phyloP scores from a whole-genome alignment of 257 asterid species.

The Fraxinus pennsylvanica region DNA sequence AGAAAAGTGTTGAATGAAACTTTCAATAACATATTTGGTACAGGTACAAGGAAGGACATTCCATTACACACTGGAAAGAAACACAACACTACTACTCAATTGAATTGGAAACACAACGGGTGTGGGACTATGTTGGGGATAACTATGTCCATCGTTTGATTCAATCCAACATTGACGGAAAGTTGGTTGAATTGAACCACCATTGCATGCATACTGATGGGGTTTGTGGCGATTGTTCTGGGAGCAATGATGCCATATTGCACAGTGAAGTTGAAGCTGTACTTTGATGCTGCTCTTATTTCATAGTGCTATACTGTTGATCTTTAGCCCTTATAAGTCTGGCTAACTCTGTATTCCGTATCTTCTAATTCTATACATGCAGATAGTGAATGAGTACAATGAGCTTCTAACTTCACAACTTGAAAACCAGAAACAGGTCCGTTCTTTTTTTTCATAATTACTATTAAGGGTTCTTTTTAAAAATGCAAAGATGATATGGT shows the following conservation, averaged over 20 bases:
- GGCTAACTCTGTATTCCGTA: slow-evolving; percentile 25
- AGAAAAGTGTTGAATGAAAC: slow-evolving; percentile 10
- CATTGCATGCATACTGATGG: slow-evolving; percentile 51
- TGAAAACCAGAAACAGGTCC: slow-evolving; percentile 84
- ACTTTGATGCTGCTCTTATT: slow-evolving; percentile 27
- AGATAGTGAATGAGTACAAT: slow-evolving; percentile 90
- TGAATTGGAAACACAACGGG: slow-evolving; percentile 94
- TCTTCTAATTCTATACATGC: slow-evolving; percentile 32
- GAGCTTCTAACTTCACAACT: slow-evolving; percentile 89
- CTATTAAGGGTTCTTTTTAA: neutral
- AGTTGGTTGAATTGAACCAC: slow-evolving; percentile 83
- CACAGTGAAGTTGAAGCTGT: slow-evolving; percentile 83
- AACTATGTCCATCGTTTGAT: slow-evolving; percentile 95
- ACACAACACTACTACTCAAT: slow-evolving; percentile 95
- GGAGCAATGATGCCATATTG: slow-evolving; percentile 49
- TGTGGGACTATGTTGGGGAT: slow-evolving; percentile 96
- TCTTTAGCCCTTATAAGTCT: slow-evolving; percentile 14
- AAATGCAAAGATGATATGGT: neutral
- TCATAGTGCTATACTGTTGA: slow-evolving; percentile 7
- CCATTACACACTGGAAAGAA: slow-evolving; percentile 88
- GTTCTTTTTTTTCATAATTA: slow-evolving; percentile 33
- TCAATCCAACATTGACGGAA: slow-evolving; percentile 95
- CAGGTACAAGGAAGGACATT: slow-evolving; percentile 82
- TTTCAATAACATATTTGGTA: slow-evolving; percentile 22
- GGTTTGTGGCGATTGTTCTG: slow-evolving; percentile 51